phyloP scores from a whole-genome alignment of 176 grass and related monocot species.

The Aegilops tauschii region DNA sequence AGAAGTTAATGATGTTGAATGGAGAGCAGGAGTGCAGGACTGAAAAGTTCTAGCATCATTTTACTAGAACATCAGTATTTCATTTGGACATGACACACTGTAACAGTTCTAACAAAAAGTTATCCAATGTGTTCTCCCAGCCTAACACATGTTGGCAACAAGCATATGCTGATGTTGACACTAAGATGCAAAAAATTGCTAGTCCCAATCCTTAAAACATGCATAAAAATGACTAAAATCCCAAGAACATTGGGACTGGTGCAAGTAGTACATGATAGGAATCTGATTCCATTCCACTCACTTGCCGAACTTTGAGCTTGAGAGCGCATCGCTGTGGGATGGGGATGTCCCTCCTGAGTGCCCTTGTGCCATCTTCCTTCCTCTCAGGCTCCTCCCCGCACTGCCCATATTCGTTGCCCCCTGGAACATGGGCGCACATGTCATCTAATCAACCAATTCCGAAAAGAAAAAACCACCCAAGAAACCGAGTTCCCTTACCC shows the following conservation, averaged over 20 bases:
- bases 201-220: slow-evolving; percentile 15
- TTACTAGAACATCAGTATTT: not conserved
- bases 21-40: not conserved
- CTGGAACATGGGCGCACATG: slow-evolving; percentile 37
- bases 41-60: not conserved
- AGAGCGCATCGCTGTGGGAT: slow-evolving; percentile 73
- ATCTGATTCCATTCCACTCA: slow-evolving; percentile 44
- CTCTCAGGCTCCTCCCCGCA: slow-evolving; percentile 94
- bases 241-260: slow-evolving; percentile 27
- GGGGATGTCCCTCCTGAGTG: slow-evolving; percentile 80
- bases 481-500: slow-evolving; percentile 34
- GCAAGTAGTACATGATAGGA: not conserved
- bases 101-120: not conserved
- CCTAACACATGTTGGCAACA: not conserved
- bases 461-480: not conserved
- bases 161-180: slow-evolving; percentile 33
- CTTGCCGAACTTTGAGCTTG: slow-evolving; percentile 89
- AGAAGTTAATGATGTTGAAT: not conserved
- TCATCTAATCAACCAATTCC: slow-evolving; percentile 12
- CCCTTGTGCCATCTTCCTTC: slow-evolving; percentile 85
- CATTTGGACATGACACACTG: not conserved
- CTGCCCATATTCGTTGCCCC: slow-evolving; percentile 96
- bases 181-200: slow-evolving; percentile 19
- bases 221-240: slow-evolving; percentile 13
- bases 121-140: not conserved